These are phyloP conservation scores for Cyberlindnera suaveolens DNA, from an alignment of 805 yeast genomes.

Conservation along the genomic window DNA sequence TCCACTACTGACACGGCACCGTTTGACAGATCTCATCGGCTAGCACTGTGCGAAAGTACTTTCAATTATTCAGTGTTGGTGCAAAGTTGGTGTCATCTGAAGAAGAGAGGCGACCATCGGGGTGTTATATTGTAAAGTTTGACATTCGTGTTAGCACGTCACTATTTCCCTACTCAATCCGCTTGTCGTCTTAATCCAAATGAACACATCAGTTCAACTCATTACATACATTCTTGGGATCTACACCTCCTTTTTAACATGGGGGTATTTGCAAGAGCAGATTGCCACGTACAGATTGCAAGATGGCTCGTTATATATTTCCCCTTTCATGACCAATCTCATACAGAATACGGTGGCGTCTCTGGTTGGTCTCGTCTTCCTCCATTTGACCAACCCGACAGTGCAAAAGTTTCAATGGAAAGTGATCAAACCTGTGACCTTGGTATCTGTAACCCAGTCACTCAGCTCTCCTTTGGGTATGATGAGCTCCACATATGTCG, in stretches of 20 bases:
- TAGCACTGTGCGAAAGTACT: no score
- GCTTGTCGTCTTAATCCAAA: background rate
- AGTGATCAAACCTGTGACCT: conserved; percentile 16
- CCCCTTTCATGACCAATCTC: conserved; percentile 73
- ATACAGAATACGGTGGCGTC: conserved; percentile 73
- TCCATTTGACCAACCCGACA: background rate
- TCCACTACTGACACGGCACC: no score
- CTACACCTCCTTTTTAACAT: conserved; percentile 78
- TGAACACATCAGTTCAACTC: conserved; percentile 9
- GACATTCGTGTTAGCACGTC: background rate
- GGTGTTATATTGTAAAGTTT: background rate
- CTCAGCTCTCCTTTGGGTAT: conserved; percentile 81
- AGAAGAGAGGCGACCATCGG: no score
- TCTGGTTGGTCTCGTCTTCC: conserved; percentile 51
- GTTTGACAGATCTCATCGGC: no score
- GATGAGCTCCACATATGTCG: conserved; percentile 73
- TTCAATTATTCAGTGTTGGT: no score
- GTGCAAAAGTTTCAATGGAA: conserved; percentile 6
- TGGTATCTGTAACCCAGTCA: conserved; percentile 50
- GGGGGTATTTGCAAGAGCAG: conserved; percentile 92
- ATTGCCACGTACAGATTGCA: conserved; percentile 75
- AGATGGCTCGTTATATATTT: conserved; percentile 50
- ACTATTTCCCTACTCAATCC: no score
- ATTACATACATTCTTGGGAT: conserved; percentile 50
- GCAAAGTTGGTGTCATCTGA: no score